Evolutionary conservation across 805 yeast genomes (phyloP), one percentile per base, ranked within the genome.

Genomic region (Monosporozyma yasuniensis): DNA sequence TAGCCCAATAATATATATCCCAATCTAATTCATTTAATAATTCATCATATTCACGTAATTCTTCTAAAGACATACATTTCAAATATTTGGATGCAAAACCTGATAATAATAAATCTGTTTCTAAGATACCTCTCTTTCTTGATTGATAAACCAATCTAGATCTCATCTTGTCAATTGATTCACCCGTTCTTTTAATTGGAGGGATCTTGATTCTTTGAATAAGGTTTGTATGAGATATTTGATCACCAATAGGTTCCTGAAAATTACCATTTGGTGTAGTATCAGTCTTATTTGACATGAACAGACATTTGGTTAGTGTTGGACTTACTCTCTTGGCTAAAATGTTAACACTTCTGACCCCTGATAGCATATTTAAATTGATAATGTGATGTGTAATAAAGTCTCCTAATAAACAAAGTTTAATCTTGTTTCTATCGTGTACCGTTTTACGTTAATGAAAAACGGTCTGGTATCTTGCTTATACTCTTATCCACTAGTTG

Each of bases 1-100:
- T 88, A 23, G 95, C 96, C 99, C 99, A 91, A 71, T 93, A 93
- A 68, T 87, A 93, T 53, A 93, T 90, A 67, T 93, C 99, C 99
- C 99, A 93, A 68, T 93, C 99, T n/a, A 91, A 79, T 68, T 91
- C 95, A 66, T 93, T 95, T 63, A 93, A 74, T 51, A 93, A 69
- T 50, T 74, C 64, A 62, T 91, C 97, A 66, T 87, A 93, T 66
- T 93, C 98, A 44, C 80, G 84, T 48, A 93, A 72, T 68, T 88
- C 84, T 49, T 74, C 83, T 52, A 71, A 67, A 11, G 76, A 72
- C 73, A 93, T 76, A 0, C 63, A 61, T 37, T 74, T 67, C 54
- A 93, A 71, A 61, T 86, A 78, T 61, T 77, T 78, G 61, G 88
- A 81, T 25, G 98, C 96, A 67, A 90, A 93, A 52, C 89, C 76